Percentiles rank a stretch among this genome's conserved stretches.
Conservation (phyloP, 352 stramenopile genomes). For the Albugo laibachii region DNA sequence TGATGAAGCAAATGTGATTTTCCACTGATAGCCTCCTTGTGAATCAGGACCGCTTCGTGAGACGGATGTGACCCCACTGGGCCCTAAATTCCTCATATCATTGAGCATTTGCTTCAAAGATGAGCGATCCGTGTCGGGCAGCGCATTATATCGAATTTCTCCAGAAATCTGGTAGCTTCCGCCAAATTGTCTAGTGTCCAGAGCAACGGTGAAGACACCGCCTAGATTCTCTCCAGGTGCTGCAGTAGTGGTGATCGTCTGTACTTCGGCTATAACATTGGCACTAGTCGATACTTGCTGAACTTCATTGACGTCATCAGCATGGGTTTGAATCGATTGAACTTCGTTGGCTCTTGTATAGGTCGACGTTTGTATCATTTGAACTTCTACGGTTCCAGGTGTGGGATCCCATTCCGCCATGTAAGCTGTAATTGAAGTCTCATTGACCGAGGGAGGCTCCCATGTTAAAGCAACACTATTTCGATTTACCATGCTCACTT, state of each 20-base stretch:
- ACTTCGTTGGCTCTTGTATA: slow-evolving; percentile 87
- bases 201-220: slow-evolving; percentile 80
- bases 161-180: slow-evolving; percentile 82
- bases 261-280: slow-evolving; percentile 28
- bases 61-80: slow-evolving; percentile 30
- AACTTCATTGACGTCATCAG: slow-evolving; percentile 70
- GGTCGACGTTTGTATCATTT: slow-evolving; percentile 52
- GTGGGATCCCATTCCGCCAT: slow-evolving; percentile 86
- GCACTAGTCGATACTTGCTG: slow-evolving; percentile 73
- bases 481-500: slow-evolving; percentile 38
- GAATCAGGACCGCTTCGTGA: slow-evolving; percentile 37
- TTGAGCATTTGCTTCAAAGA: slow-evolving; percentile 52
- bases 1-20: slow-evolving; percentile 54
- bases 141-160: slow-evolving; percentile 77
- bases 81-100: slow-evolving; percentile 57
- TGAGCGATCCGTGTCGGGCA: slow-evolving; percentile 20
- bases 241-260: slow-evolving; percentile 75
- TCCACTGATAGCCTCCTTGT: slow-evolving; percentile 84
- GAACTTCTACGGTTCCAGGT: slow-evolving; percentile 74
- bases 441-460: slow-evolving; percentile 45
- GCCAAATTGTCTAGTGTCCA: slow-evolving; percentile 75
- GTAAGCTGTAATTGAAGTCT: slow-evolving; percentile 49
- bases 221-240: slow-evolving; percentile 63
- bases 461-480: slow-evolving; percentile 52
- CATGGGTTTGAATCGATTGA: slow-evolving; percentile 81